Conservation (phyloP, 768 basidiomycete species). For the Lactarius akahatsu region DNA sequence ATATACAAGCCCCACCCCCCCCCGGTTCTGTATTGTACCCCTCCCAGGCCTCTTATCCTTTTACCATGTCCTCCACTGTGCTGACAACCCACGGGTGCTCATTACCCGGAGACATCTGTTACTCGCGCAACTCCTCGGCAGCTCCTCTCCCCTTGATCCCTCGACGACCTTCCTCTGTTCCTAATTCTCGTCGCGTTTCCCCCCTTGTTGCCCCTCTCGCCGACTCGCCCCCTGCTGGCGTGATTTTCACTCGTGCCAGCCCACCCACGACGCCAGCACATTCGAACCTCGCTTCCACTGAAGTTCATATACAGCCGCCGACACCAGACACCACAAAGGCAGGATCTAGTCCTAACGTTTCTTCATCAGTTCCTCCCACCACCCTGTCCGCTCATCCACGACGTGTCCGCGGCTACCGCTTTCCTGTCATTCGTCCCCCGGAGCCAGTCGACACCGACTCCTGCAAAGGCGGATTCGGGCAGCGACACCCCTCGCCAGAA, state of each 20-base stretch:
- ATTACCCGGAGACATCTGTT: conserved; percentile 30
- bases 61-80: conserved; percentile 26
- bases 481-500: conserved; percentile 17
- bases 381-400: conserved; percentile 33
- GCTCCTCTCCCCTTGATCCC: conserved; percentile 64
- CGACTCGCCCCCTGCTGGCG: conserved; percentile 12
- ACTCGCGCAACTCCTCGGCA: conserved; percentile 52
- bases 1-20: conserved; percentile 19
- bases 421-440: conserved; percentile 36
- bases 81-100: conserved; percentile 23
- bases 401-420: conserved; percentile 34
- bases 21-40: conserved; percentile 6
- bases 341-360: conserved; percentile 11
- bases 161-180: conserved; percentile 42
- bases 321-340: conserved; percentile 22
- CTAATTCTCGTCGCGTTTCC: conserved; percentile 30
- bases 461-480: conserved; percentile 33
- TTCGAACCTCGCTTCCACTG: conserved; percentile 4
- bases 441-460: conserved; percentile 47
- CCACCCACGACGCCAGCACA: conserved; percentile 16
- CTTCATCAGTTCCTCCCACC: conserved; percentile 28
- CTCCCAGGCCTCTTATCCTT: neutral
- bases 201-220: conserved; percentile 18
- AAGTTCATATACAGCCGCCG: conserved; percentile 33
- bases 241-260: conserved; percentile 24